phyloP scores from a whole-genome alignment of 148 eudicot species.

The Cornus suecica region DNA sequence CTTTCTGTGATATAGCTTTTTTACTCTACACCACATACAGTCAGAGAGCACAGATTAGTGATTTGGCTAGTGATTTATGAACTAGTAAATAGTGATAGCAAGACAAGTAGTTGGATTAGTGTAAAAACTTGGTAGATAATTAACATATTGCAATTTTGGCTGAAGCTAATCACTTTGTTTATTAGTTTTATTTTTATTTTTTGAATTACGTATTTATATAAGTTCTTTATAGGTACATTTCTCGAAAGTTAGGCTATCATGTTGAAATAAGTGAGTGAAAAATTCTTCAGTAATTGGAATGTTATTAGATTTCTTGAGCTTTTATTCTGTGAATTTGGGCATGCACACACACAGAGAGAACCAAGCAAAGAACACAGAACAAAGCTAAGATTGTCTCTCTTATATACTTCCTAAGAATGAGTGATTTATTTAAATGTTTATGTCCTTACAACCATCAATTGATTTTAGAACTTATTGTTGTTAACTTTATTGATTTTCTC shows the following conservation, averaged over 20 bases:
- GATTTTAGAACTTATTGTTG: background rate
- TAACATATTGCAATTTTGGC: background rate
- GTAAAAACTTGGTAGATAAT: background rate
- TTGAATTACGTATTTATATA: background rate
- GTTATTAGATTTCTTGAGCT: background rate
- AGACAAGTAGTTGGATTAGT: background rate
- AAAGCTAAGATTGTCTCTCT: background rate
- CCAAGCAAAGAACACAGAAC: background rate
- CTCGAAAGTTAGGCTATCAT: background rate
- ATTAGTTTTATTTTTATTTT: background rate
- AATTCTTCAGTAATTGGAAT: background rate
- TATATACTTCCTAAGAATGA: constrained; percentile 6
- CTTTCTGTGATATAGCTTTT: no score
- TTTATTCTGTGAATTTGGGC: background rate
- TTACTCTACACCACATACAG: no score
- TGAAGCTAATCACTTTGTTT: background rate
- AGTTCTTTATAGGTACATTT: background rate
- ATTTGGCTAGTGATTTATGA: no score
- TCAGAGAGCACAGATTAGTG: no score
- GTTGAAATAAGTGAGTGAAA: background rate
- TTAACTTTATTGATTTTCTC: background rate
- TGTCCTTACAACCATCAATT: background rate
- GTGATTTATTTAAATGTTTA: background rate
- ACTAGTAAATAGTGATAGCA: no score
- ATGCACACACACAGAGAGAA: background rate